These are phyloP conservation scores for Corylus americana DNA, from an alignment of 306 rosid genomes.

Conservation along the genomic window DNA sequence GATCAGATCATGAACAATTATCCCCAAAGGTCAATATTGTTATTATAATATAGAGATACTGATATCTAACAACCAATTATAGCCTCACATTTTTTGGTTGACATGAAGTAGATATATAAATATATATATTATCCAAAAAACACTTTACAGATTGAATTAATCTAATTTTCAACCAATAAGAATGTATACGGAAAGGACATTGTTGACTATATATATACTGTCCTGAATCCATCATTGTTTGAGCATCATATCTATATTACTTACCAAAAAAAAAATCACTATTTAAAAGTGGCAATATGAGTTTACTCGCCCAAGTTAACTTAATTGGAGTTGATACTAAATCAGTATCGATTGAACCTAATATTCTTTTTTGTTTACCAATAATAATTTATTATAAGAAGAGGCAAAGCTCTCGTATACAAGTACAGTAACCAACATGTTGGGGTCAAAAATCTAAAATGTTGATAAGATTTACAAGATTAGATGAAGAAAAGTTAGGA, in stretches of 20 bases:
- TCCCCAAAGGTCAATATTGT: neutral
- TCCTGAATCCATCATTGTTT: neutral
- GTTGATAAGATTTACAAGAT: too few species aligned
- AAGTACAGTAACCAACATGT: too few species aligned
- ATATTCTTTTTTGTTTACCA: neutral
- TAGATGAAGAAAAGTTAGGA: too few species aligned
- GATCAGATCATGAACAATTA: neutral
- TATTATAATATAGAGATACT: neutral
- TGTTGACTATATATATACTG: neutral
- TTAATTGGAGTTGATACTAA: neutral
- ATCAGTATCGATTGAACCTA: neutral
- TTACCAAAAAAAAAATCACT: neutral
- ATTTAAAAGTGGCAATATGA: neutral
- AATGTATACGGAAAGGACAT: neutral
- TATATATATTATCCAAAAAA: neutral
- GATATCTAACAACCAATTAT: neutral
- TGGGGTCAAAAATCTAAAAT: too few species aligned
- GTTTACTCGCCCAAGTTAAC: too few species aligned
- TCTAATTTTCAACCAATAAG: neutral
- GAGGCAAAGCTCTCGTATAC: too few species aligned
- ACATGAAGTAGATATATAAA: too few species aligned
- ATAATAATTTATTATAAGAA: too few species aligned
- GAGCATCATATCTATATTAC: neutral
- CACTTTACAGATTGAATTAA: neutral
- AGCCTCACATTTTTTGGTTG: neutral